Percentiles rank a stretch among this genome's conserved stretches.
phyloP scores from a whole-genome alignment of 2,329 filamentous ascomycete species.

The Colletotrichum paranaense region DNA sequence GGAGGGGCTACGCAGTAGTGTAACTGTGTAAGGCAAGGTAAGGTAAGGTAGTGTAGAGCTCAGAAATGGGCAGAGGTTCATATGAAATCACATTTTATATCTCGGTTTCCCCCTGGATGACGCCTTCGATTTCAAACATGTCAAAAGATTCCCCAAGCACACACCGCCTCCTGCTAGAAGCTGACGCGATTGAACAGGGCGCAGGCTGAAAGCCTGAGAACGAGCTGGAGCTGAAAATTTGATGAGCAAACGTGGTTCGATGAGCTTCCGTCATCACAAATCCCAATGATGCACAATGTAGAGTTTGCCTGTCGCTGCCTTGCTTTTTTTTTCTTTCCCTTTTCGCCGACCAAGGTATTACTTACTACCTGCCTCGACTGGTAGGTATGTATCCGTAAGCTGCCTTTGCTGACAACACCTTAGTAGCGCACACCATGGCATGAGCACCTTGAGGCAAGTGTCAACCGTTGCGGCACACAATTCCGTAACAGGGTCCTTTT shows the following conservation, averaged over 20 bases:
- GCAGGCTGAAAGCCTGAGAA: neutral
- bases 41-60: too few species aligned
- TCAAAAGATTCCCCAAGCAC: neutral
- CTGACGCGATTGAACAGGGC: neutral
- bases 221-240: slow-evolving; percentile 21
- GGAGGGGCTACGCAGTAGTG: too few species aligned
- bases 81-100: slow-evolving; percentile 26
- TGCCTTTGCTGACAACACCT: neutral
- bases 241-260: slow-evolving; percentile 30
- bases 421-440: neutral
- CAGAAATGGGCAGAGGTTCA: neutral
- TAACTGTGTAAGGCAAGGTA: too few species aligned
- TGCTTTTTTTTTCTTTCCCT: neutral
- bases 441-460: neutral
- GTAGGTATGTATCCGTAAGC: neutral
- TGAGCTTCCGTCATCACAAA: slow-evolving; percentile 34
- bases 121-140: slow-evolving; percentile 22
- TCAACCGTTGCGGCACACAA: neutral
- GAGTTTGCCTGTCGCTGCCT: slow-evolving; percentile 5
- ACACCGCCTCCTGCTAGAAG: slow-evolving; percentile 1
- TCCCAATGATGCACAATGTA: slow-evolving; percentile 28
- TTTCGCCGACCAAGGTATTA: neutral
- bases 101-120: slow-evolving; percentile 9
- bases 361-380: neutral
- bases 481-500: neutral